These are phyloP conservation scores for Epichloe gansuensis DNA, from an alignment of 2,329 filamentous ascomycete species.

Conservation along the genomic window DNA sequence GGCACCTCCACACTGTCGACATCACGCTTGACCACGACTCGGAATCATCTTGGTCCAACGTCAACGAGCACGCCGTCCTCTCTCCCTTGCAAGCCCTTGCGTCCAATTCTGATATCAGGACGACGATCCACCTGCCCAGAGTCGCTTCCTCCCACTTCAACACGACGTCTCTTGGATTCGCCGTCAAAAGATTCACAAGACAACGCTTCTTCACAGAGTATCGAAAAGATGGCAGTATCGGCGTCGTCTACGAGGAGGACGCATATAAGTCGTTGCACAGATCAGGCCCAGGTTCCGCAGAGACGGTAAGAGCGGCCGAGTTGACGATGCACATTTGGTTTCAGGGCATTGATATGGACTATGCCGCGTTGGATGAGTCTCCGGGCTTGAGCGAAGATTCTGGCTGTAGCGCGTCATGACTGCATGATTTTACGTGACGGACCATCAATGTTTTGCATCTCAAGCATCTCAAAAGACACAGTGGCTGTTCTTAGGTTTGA, in stretches of 20 bases:
- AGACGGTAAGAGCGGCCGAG: conserved; percentile 2
- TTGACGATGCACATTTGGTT: conserved; percentile 6
- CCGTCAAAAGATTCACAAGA: conserved; percentile 1
- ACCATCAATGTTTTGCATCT: background rate
- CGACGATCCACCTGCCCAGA: conserved; percentile 1
- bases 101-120: background rate
- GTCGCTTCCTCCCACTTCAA: background rate
- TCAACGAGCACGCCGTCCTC: conserved; percentile 5
- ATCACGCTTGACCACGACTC: conserved; percentile 6
- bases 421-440: background rate
- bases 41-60: conserved; percentile 3
- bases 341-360: conserved; percentile 6
- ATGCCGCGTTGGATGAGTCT: background rate
- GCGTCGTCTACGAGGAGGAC: conserved; percentile 7
- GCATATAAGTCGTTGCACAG: conserved; percentile 2
- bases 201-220: conserved; percentile 4
- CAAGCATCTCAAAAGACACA: too few species aligned
- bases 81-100: background rate
- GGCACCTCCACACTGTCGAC: background rate
- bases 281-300: conserved; percentile 1
- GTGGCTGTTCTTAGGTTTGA: too few species aligned
- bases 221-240: conserved; percentile 4
- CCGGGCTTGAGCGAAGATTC: background rate
- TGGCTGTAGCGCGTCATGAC: background rate
- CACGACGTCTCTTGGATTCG: background rate